Conservation (phyloP, 1,284 basidiomycete species). For the Malassezia vespertilionis region DNA sequence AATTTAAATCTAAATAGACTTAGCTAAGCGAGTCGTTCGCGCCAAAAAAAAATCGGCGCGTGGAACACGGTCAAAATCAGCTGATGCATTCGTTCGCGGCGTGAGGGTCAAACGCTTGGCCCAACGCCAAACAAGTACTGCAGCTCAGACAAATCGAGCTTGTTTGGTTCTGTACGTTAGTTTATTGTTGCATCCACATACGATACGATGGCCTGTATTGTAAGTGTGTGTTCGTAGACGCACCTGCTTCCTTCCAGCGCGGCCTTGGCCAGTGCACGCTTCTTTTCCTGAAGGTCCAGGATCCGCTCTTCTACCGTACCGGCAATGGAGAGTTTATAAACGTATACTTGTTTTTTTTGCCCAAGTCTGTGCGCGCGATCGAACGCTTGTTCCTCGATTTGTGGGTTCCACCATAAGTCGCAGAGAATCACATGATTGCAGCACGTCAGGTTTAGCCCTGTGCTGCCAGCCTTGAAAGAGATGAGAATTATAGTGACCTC, state of each 20-base stretch:
- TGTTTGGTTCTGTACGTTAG: not conserved
- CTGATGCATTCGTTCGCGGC: too few relatives aligned
- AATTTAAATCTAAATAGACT: too few relatives aligned
- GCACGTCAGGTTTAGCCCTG: conserved; percentile 83
- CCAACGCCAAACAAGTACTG: too few relatives aligned
- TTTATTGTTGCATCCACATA: conserved; percentile 14
- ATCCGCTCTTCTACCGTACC: conserved; percentile 84
- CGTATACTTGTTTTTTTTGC: conserved; percentile 73
- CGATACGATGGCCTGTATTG: not conserved
- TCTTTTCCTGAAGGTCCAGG: conserved; percentile 60
- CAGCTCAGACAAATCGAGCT: not conserved
- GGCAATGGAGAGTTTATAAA: conserved; percentile 82
- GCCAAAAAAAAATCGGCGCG: too few relatives aligned
- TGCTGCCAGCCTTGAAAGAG: conserved; percentile 89
- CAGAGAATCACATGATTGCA: conserved; percentile 88
- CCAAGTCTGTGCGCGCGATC: conserved; percentile 79
- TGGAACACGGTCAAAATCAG: too few relatives aligned
- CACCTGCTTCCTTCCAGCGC: conserved; percentile 61
- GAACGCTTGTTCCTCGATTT: conserved; percentile 67
- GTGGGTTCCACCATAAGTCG: conserved; percentile 74
- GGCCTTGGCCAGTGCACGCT: conserved; percentile 70
- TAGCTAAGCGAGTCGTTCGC: too few relatives aligned
- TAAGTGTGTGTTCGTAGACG: too few relatives aligned
- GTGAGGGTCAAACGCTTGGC: too few relatives aligned
- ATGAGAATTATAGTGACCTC: conserved; percentile 68